Base-by-base conservation (phyloP, 1,284 basidiomycete genomes). In the Moesziomyces globuligerus region DNA sequence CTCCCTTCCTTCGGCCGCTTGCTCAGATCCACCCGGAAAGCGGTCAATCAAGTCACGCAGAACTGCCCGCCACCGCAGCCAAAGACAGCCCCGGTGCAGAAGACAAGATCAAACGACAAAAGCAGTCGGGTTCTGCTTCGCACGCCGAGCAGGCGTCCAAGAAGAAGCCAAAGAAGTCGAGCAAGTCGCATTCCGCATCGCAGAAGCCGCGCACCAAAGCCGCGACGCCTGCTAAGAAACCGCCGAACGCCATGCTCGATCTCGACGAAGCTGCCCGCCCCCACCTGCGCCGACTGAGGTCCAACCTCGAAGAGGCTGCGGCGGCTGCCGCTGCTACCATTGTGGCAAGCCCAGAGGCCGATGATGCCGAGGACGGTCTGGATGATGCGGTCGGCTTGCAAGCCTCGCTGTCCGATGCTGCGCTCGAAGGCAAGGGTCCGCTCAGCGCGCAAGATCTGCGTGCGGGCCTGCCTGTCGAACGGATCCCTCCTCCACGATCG, bases 1-100 rank as follows among this genome's bases (percentile, higher is more conserved):
- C 56, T 3, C 61, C 67, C 1, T 53, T 52, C 34, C 26, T 70
- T 7, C 48, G 67, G 8, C 75, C 75, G 0, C 54, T 78, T 1
- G 67, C 69, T 15, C 76, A 78, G 47, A 78, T 78, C 41, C 39
- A 49, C 4, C 58, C 74, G 4, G 34, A 61, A 3, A 66, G 47
- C n/a, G 66, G 50, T 3, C 48, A 49, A 28, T 6, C 59, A n/a
- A 51, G 47, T 37, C 48, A 38, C n/a, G 50, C 48, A 1, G 59
- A 54, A 25, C 40, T 57, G 5, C 25, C 58, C 2, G 43, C 34
- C 17, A 13, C 34, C 18, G 55, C 15, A 0, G 37, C 47, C 10
- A 55, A 54, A 2, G 23, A 43, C 13, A 17, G 4, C 24, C 51
- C 58, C 11, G 23, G 23, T 7, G 11, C 48, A 23, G 34, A 26